Base-by-base conservation (phyloP, 2,329 filamentous ascomycete species). In the Pseudogymnoascus sp. region DNA sequence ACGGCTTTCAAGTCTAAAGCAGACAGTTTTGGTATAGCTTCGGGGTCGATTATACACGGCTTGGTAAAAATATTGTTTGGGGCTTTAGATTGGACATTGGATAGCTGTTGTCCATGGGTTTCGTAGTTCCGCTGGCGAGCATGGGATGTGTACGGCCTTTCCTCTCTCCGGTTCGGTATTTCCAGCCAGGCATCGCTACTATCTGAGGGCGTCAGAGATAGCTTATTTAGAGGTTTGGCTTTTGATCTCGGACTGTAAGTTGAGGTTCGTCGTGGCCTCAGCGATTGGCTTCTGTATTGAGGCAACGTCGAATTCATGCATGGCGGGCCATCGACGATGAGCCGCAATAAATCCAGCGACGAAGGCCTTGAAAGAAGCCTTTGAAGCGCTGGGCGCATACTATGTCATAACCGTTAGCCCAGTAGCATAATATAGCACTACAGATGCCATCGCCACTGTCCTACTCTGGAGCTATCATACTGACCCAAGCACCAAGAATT, bases 321-420 rank as follows among this genome's bases (percentile, higher is more conserved):
- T n/a, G 29, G 49, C 49, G 49, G 49, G 49, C 49, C 49, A 55
- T 55, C 49, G 29, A 55, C 29, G 49, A 55, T 55, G n/a, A 60
- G 21, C 26, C 63, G 63, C 33, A 71, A 64, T 16, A 71, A 61
- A 26, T 71, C 65, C 39, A 71, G 63, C 41, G 69, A 68, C 38
- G 68, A 66, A 45, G 70, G 69, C 66, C 71, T 69, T 62, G 62
- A 62, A 60, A 72, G 68, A 39, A 72, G 68, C 63, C 67, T 68
- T 61, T 69, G 68, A 38, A 72, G 62, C 23, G 69, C 69, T 59
- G 68, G 67, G 29, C 67, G 67, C 70, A 72, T 72, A 14, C 29
- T 69, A 52, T 37, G 6, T 21, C 58, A 61, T 60, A 63, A 64
- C 43, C 12, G 23, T 33, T 14, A 45, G 49, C 63, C 65, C 12